Percentiles rank a stretch among this genome's conserved stretches.
phyloP scores from a whole-genome alignment of 2,329 filamentous ascomycete genomes.

The Leptographium wingfieldii region DNA sequence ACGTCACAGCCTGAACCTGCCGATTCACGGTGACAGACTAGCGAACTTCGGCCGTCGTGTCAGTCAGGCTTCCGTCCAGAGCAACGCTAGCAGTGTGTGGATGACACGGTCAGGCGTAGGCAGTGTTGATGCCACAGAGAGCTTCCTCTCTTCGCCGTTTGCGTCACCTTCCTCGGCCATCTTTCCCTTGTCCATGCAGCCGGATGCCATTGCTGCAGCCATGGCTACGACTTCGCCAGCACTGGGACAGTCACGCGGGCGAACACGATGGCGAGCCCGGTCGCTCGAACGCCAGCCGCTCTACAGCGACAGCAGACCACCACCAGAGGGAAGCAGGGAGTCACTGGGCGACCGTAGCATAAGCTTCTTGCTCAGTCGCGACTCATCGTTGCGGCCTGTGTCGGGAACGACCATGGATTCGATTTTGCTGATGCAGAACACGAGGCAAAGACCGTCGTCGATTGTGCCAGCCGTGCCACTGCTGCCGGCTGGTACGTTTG shows the following conservation, averaged over 20 bases:
- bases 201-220: not conserved
- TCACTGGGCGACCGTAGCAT: not conserved
- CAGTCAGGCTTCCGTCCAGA: constrained; percentile 11
- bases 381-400: constrained; percentile 4
- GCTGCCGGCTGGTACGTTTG: not conserved
- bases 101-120: not conserved
- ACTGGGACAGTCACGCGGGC: not conserved
- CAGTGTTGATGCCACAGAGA: not conserved
- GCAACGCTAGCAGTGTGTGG: not conserved
- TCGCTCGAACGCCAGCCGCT: constrained; percentile 6
- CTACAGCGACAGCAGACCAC: not conserved
- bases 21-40: constrained; percentile 24
- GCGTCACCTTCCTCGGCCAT: not conserved
- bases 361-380: constrained; percentile 10
- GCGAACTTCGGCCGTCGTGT: not conserved
- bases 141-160: not conserved
- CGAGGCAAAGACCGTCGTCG: not conserved
- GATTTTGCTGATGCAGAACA: not conserved
- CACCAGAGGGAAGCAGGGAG: not conserved
- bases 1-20: constrained; percentile 36
- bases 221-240: constrained; percentile 1
- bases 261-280: not conserved
- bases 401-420: not conserved
- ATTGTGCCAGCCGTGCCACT: not conserved
- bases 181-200: not conserved